phyloP scores from a whole-genome alignment of 805 yeast genomes.

The Yarrowia sp. region DNA sequence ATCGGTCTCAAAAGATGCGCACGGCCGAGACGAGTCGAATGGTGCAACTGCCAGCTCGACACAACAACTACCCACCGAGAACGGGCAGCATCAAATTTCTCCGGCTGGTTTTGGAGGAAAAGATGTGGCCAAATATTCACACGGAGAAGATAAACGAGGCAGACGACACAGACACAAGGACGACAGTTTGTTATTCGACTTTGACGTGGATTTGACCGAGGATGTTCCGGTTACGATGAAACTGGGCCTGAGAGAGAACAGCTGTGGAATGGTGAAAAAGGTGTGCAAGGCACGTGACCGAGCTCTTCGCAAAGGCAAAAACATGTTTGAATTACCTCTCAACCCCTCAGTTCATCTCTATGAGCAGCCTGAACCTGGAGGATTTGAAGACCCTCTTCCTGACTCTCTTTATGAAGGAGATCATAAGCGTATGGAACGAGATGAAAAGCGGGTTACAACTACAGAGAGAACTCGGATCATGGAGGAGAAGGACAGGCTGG shows the following conservation, averaged over 20 bases:
- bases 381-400: conserved; percentile 45
- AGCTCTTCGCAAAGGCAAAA: background rate
- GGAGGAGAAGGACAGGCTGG: conserved; percentile 54
- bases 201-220: conserved; percentile 9
- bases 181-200: background rate
- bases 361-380: conserved; percentile 15
- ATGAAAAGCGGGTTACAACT: conserved; percentile 59
- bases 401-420: conserved; percentile 46
- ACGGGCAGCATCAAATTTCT: too few relatives aligned
- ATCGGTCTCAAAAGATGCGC: background rate
- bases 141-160: conserved; percentile 5
- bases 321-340: background rate
- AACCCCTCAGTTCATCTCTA: background rate
- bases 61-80: background rate
- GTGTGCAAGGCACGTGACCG: background rate
- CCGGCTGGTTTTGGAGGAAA: background rate
- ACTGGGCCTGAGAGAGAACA: background rate
- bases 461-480: conserved; percentile 54
- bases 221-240: background rate
- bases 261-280: conserved; percentile 6
- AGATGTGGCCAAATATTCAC: background rate
- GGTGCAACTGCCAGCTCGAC: background rate
- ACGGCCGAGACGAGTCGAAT: too few relatives aligned
- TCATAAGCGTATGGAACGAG: conserved; percentile 62
- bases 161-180: conserved; percentile 4